Base-by-base conservation (phyloP, 768 basidiomycete species). In the Psilocybe azurescens region DNA sequence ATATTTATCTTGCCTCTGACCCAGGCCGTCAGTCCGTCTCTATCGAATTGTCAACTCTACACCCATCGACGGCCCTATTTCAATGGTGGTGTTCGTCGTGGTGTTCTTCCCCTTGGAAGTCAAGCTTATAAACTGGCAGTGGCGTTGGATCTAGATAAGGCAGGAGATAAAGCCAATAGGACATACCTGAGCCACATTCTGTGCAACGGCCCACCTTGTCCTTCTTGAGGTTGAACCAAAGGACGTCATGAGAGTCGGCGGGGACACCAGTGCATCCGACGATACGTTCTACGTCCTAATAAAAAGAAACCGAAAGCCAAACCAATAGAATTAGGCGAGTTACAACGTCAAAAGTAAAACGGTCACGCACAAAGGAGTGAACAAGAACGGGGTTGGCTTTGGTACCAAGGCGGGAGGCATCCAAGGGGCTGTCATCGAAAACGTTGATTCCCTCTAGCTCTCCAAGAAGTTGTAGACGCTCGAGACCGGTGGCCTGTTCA, bases 261-360 rank as follows among this genome's bases (percentile, higher is more conserved):
- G 97, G 97, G 71, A 84, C 88, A 56, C 97, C 97, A 46, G 97
- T 95, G 84, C 96, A 99, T 50, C 97, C 97, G 73, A 99, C 81
- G 59, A 93, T 85, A 63, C 97, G 94, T 65, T 89, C 86, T 39
- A 84, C 79, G 65, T 91, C 91, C 95, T 96, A 60, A 61, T 18
- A 59, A 54, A 56, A 44, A 60, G 33, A 28, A 39, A 39, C 39
- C 58, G 18, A 65, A 50, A 18, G 59, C 49, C 14, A 39, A 30
- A 51, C n/a, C 36, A 56, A 63, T 14, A 33, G 10, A 3, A 57
- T 59, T 47, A 47, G 44, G 57, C 28, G 41, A 13, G 41, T 44
- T 44, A 44, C 41, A 44, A 16, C n/a, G 2, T 44, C 14, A 44
- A 50, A 54, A 39, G 58, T 48, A 44, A 10, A n/a, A 0, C 14